phyloP scores from a whole-genome alignment of 176 grass and related monocot species.

The barley (Hordeum vulgare) region DNA sequence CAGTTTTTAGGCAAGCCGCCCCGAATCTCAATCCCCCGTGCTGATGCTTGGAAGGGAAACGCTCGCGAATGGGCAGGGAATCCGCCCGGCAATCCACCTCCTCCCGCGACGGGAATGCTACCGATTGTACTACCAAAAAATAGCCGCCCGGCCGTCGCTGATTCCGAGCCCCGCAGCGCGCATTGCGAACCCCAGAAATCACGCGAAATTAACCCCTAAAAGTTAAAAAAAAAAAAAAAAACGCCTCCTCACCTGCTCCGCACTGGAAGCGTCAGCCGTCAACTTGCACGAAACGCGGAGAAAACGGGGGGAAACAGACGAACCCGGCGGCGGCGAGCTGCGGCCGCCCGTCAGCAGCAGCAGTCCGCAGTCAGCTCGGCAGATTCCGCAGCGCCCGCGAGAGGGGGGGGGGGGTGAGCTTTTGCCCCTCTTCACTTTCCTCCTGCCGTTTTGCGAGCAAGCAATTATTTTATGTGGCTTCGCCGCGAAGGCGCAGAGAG shows the following conservation, averaged over 20 bases:
- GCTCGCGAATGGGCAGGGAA: not conserved
- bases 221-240: not conserved
- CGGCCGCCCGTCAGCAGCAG: not conserved
- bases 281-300: not conserved
- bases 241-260: not conserved
- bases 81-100: not conserved
- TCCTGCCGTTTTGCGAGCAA: not conserved
- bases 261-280: not conserved
- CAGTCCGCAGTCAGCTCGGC: not conserved
- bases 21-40: not conserved
- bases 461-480: not conserved
- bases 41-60: not conserved
- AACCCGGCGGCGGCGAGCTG: not conserved
- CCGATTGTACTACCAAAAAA: not conserved
- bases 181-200: constrained; percentile 9
- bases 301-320: not conserved
- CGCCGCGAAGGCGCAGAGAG: not conserved
- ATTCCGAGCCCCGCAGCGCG: not conserved
- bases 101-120: constrained; percentile 4
- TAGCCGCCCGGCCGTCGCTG: not conserved
- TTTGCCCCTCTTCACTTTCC: not conserved
- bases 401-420: not conserved
- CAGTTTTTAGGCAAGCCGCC: not conserved
- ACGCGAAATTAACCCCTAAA: not conserved
- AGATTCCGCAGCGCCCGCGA: not conserved